phyloP scores from a whole-genome alignment of 2,329 filamentous ascomycete genomes.

The Colletotrichum nymphaeae region DNA sequence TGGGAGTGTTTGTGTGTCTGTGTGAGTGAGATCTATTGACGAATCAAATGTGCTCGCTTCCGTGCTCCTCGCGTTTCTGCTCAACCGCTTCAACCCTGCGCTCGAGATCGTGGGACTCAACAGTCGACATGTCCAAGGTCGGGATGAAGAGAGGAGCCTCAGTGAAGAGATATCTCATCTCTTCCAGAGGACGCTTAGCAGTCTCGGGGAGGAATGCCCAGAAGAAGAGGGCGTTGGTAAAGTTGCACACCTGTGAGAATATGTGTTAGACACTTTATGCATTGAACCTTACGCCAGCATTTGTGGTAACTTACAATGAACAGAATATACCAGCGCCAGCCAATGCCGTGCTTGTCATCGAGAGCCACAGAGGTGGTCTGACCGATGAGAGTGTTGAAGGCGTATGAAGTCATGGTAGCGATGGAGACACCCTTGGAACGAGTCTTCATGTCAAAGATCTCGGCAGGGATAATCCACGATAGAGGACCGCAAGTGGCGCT shows the following conservation, averaged over 20 bases:
- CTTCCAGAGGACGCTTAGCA: conserved; percentile 71
- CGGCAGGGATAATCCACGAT: conserved; percentile 70
- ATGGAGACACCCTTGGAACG: conserved; percentile 80
- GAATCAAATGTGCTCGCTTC: conserved; percentile 21
- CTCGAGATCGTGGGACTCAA: conserved; percentile 64
- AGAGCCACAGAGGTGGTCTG: conserved; percentile 71
- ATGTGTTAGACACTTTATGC: background rate
- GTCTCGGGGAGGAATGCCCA: conserved; percentile 76
- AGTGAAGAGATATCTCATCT: conserved; percentile 76
- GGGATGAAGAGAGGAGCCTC: conserved; percentile 73
- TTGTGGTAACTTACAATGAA: conserved; percentile 47
- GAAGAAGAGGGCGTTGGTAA: conserved; percentile 62
- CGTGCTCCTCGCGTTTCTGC: conserved; percentile 53
- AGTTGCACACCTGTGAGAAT: conserved; percentile 66
- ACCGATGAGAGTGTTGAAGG: conserved; percentile 82
- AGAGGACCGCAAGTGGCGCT: conserved; percentile 77
- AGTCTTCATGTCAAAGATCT: conserved; percentile 83
- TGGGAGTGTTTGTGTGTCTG: background rate
- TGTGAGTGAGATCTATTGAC: too few species aligned
- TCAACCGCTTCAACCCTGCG: conserved; percentile 67
- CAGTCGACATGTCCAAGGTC: conserved; percentile 60
- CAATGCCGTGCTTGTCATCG: conserved; percentile 51
- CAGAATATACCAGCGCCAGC: conserved; percentile 61
- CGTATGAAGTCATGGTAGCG: conserved; percentile 78
- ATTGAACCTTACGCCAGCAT: too few species aligned